phyloP scores from a whole-genome alignment of 139 green algal species.

The Micromonas pusilla region DNA sequence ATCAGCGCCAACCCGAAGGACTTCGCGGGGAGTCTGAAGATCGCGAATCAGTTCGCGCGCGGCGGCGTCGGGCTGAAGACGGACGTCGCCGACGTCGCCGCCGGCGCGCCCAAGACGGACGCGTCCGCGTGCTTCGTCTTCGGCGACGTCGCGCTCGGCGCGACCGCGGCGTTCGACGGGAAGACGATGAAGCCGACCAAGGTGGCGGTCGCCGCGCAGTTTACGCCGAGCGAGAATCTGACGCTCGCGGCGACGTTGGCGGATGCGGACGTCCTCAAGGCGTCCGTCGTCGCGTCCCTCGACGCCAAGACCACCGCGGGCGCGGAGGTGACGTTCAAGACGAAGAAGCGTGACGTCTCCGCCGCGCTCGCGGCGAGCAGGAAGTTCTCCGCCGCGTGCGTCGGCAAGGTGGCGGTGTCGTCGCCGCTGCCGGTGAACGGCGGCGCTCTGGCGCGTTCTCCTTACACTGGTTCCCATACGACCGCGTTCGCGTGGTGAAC shows the following conservation, averaged over 20 bases:
- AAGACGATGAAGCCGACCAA: background rate
- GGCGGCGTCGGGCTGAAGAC: background rate
- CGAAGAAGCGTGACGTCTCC: background rate
- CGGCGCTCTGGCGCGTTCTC: background rate
- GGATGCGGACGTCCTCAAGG: no score
- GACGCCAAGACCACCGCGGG: background rate
- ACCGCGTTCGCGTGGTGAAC: no score
- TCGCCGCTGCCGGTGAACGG: background rate
- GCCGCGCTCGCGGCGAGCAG: background rate
- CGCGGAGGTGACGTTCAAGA: background rate
- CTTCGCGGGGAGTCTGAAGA: background rate
- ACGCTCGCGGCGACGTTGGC: no score
- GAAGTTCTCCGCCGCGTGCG: background rate
- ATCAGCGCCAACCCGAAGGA: background rate
- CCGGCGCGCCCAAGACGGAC: background rate
- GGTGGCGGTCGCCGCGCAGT: background rate
- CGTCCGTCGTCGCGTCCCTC: background rate
- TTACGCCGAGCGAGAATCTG: no score
- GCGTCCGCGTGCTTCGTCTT: background rate
- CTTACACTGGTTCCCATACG: no score
- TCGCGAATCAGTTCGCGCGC: background rate
- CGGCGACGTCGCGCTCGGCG: background rate
- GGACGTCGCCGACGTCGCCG: constrained; percentile 1
- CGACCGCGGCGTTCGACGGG: background rate
- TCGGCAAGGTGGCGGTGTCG: background rate